Percentiles rank a stretch among this genome's conserved stretches.
These are phyloP conservation scores for Aureobasidium uvarum DNA, from an alignment of 2,329 filamentous ascomycete species.

Conservation along the genomic window DNA sequence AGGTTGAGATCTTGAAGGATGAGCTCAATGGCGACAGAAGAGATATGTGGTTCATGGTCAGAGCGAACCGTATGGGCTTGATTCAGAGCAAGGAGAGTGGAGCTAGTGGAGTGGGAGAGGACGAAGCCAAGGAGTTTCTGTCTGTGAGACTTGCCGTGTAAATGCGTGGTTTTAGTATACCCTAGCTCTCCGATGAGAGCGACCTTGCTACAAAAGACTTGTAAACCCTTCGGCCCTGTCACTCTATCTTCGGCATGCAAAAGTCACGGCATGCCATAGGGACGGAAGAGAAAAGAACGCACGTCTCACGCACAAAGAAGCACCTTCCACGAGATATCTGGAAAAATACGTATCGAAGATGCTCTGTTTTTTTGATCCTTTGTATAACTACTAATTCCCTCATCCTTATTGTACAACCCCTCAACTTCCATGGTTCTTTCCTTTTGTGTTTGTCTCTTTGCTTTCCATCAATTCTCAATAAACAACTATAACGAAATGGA, in stretches of 20 bases:
- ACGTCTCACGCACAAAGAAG: too few species aligned
- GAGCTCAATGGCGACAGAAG: slow-evolving; percentile 72
- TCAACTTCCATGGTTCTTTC: background rate
- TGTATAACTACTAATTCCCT: background rate
- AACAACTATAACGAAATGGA: background rate
- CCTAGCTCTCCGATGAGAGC: background rate
- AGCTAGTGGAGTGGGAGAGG: slow-evolving; percentile 63
- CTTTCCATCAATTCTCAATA: background rate
- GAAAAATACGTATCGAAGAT: background rate
- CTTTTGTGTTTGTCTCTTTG: background rate
- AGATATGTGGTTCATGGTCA: slow-evolving; percentile 78
- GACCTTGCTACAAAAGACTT: background rate
- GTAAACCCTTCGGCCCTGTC: background rate
- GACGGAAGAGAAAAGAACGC: background rate
- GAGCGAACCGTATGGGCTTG: slow-evolving; percentile 66
- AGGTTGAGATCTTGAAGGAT: slow-evolving; percentile 66
- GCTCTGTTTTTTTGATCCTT: background rate
- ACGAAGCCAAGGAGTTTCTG: slow-evolving; percentile 59
- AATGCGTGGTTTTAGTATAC: background rate
- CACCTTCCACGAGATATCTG: too few species aligned
- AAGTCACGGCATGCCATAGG: background rate
- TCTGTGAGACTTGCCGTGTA: slow-evolving; percentile 5
- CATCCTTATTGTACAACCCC: slow-evolving; percentile 1
- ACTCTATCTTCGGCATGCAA: background rate
- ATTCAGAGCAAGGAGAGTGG: slow-evolving; percentile 65